These are phyloP conservation scores for Volutella citrinella DNA, from an alignment of 2,329 filamentous ascomycete genomes.

Conservation along the genomic window DNA sequence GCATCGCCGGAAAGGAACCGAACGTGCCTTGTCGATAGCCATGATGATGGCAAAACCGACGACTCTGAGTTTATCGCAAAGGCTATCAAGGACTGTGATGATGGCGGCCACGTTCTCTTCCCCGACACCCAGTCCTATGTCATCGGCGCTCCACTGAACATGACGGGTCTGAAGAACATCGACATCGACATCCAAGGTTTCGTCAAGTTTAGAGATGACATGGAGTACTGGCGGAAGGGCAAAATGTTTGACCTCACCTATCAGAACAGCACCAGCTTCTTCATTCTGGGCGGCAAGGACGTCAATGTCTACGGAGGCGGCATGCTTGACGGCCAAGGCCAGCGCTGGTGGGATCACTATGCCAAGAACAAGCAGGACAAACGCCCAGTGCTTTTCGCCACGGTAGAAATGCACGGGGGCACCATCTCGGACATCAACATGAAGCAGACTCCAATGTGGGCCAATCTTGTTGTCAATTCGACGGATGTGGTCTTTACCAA, in stretches of 20 bases:
- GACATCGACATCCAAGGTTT: not conserved
- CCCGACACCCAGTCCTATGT: not conserved
- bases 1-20: not conserved
- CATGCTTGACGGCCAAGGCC: constrained; percentile 58
- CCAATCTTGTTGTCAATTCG: constrained; percentile 61
- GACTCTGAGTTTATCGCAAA: not conserved
- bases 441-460: constrained; percentile 15
- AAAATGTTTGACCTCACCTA: not conserved
- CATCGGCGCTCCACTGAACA: not conserved
- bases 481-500: constrained; percentile 60
- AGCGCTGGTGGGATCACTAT: constrained; percentile 63
- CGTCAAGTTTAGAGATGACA: not conserved
- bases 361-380: constrained; percentile 32
- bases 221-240: not conserved
- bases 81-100: not conserved
- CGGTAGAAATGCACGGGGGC: constrained; percentile 4
- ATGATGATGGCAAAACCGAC: not conserved
- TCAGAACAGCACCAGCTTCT: constrained; percentile 4
- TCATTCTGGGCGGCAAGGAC: constrained; percentile 21
- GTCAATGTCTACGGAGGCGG: constrained; percentile 62
- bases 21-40: not conserved
- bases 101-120: not conserved
- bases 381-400: constrained; percentile 4
- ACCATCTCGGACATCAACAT: constrained; percentile 12
- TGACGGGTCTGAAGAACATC: not conserved